phyloP scores from a whole-genome alignment of 345 rosid species.

The Trapa bicornis region DNA sequence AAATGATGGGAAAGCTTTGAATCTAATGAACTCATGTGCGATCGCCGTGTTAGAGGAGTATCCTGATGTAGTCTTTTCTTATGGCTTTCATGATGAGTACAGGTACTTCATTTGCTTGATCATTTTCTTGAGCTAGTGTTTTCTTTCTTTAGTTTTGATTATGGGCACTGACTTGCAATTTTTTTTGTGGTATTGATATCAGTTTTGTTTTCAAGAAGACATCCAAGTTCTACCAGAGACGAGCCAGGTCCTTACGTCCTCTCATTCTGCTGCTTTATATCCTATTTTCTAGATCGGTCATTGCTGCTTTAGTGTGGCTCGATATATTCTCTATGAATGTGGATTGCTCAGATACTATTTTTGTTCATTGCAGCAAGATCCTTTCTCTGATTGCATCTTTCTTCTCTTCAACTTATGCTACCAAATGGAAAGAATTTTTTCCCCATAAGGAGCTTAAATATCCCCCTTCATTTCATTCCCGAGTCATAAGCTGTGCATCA shows the following conservation, averaged over 20 bases:
- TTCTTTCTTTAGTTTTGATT: background rate
- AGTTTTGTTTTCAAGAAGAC: slow-evolving; percentile 80
- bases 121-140: background rate
- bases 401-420: slow-evolving; percentile 52
- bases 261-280: background rate
- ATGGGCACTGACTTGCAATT: background rate
- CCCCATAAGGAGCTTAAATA: slow-evolving; percentile 38
- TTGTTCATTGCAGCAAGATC: slow-evolving; percentile 54
- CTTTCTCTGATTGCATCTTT: slow-evolving; percentile 55
- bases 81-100: slow-evolving; percentile 68
- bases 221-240: slow-evolving; percentile 69
- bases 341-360: background rate
- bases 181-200: slow-evolving; percentile 9
- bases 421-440: slow-evolving; percentile 66
- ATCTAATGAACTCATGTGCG: slow-evolving; percentile 68
- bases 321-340: background rate
- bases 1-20: slow-evolving; percentile 47
- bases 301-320: background rate
- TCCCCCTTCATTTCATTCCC: slow-evolving; percentile 58
- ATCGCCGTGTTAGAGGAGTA: slow-evolving; percentile 48
- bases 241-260: slow-evolving; percentile 46
- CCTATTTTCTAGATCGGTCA: background rate
- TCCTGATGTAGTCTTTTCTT: slow-evolving; percentile 69
- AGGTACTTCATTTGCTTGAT: slow-evolving; percentile 30
- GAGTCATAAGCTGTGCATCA: slow-evolving; percentile 49